A percentile compares a stretch with the other conserved stretches of the same genome.
phyloP scores from a whole-genome alignment of 2,329 filamentous ascomycete species.

The Colletotrichum sublineola region DNA sequence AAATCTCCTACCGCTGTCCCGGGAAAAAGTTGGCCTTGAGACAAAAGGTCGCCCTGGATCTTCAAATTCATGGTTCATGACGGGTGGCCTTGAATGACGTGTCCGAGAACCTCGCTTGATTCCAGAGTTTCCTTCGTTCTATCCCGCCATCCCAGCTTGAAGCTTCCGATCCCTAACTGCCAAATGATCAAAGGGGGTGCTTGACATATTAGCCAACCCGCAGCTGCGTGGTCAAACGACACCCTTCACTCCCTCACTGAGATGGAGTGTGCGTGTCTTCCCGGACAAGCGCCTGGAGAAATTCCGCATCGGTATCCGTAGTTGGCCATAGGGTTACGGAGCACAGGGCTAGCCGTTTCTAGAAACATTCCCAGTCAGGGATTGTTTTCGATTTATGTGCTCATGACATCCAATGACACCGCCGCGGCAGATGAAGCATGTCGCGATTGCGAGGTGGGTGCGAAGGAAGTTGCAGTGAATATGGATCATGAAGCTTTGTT shows the following conservation, averaged over 20 bases:
- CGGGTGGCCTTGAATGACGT: not conserved
- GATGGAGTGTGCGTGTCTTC: not conserved
- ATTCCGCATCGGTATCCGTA: constrained; percentile 32
- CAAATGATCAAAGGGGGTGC: constrained; percentile 29
- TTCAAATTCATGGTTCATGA: not conserved
- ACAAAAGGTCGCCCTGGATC: constrained; percentile 14
- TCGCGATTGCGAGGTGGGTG: constrained; percentile 11
- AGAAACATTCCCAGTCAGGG: constrained; percentile 25
- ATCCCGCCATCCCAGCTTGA: constrained; percentile 21
- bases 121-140: not conserved
- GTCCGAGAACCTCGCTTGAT: constrained; percentile 19
- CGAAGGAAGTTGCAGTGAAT: not conserved
- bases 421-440: not conserved
- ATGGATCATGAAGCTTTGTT: constrained; percentile 21
- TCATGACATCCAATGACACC: constrained; percentile 1
- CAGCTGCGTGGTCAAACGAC: not conserved
- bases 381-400: not conserved
- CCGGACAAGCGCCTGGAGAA: constrained; percentile 37
- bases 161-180: constrained; percentile 14
- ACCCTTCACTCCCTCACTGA: not conserved
- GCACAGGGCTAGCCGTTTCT: constrained; percentile 7
- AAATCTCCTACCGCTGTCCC: constrained; percentile 26
- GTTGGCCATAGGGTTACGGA: not conserved
- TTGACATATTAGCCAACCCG: not conserved
- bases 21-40: constrained; percentile 21